Conservation (phyloP, 306 rosid species). For the Chamaecrista fasciculata region DNA sequence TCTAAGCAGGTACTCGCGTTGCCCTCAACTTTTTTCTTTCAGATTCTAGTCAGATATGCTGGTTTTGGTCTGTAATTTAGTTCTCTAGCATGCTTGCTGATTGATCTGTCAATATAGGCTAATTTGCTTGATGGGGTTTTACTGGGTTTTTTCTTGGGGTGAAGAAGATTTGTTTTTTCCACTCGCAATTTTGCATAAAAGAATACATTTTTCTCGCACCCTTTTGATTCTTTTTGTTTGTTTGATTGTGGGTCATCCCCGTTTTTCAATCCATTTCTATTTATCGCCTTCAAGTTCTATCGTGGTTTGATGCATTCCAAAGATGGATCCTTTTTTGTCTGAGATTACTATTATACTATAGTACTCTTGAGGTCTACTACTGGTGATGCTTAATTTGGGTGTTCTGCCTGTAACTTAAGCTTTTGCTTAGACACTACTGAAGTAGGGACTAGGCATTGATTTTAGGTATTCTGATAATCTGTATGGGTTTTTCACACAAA, state of each 20-base stretch:
- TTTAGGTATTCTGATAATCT: slow-evolving; percentile 5
- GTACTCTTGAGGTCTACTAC: background rate
- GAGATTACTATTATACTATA: background rate
- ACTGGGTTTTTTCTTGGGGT: slow-evolving; percentile 20
- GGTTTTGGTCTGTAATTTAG: slow-evolving; percentile 24
- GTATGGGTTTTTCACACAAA: background rate
- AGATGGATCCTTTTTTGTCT: slow-evolving; percentile 9
- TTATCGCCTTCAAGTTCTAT: background rate
- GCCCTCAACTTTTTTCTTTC: background rate
- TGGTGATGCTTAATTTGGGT: slow-evolving; percentile 18
- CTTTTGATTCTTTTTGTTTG: background rate
- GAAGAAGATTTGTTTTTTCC: background rate
- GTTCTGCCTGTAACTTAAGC: slow-evolving; percentile 1
- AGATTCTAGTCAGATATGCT: slow-evolving; percentile 7
- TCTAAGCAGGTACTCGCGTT: slow-evolving; percentile 44
- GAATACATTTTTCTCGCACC: background rate
- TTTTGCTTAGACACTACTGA: slow-evolving; percentile 4
- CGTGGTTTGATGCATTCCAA: slow-evolving; percentile 12
- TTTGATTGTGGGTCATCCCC: slow-evolving; percentile 12
- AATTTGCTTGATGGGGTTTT: slow-evolving; percentile 16
- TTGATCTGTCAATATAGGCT: slow-evolving; percentile 43
- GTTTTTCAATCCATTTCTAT: background rate
- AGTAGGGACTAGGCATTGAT: background rate
- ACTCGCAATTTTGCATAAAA: slow-evolving; percentile 12
- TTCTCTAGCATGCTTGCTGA: slow-evolving; percentile 7